Evolutionary conservation across 2,329 filamentous ascomycete genomes (phyloP).

Genomic region (Ophiostoma sp.): DNA sequence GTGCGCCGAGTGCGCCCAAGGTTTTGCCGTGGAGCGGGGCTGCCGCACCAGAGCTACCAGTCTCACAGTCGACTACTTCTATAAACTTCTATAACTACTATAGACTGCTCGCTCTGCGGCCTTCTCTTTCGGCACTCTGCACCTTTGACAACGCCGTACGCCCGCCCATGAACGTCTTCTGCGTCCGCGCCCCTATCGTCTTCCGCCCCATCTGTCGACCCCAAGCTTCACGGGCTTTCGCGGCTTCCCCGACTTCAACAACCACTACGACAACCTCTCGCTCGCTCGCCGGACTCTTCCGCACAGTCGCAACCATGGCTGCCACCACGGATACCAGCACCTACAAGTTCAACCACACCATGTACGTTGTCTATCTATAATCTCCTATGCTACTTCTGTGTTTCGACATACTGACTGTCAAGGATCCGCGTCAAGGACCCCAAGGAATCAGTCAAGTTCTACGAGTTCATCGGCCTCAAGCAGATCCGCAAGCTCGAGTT

Average conservation of each 20-base stretch:
- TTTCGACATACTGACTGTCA: constrained; percentile 13
- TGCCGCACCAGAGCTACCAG: neutral
- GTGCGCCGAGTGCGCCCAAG: neutral
- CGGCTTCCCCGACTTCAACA: constrained; percentile 21
- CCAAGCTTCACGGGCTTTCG: neutral
- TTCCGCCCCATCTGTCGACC: neutral
- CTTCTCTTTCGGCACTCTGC: neutral
- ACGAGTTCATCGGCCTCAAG: constrained; percentile 85
- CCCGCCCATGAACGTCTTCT: neutral
- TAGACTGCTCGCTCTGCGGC: neutral
- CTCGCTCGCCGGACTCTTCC: constrained; percentile 3
- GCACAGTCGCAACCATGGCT: constrained; percentile 47
- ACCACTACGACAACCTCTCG: neutral
- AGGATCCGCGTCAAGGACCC: constrained; percentile 85
- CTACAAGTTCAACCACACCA: constrained; percentile 86
- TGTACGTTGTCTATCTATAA: constrained; percentile 43
- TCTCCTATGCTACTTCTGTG: neutral
- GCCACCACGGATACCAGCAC: constrained; percentile 65
- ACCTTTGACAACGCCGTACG: too few relatives aligned
- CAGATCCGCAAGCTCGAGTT: constrained; percentile 74
- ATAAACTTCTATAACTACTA: too few relatives aligned
- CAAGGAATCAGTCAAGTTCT: constrained; percentile 84
- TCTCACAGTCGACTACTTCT: neutral
- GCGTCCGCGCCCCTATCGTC: neutral
- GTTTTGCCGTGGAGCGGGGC: constrained; percentile 5